These are phyloP conservation scores for Colletotrichum tanaceti DNA, from an alignment of 2,329 filamentous ascomycete species.

Conservation along the genomic window DNA sequence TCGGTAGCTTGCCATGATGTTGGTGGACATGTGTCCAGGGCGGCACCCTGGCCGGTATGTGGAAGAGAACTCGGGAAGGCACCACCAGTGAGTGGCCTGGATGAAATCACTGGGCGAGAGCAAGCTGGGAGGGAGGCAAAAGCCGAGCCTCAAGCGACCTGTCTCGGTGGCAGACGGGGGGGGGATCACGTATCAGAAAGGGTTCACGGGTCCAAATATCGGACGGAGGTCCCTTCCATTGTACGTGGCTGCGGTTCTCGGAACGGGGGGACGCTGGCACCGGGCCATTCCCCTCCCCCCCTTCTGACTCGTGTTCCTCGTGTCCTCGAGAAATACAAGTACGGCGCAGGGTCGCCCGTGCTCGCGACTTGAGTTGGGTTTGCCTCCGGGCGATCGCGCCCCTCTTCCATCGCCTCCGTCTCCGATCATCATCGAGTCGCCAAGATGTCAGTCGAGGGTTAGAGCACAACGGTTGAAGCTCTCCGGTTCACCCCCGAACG, in stretches of 20 bases:
- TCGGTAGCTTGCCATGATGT: background rate
- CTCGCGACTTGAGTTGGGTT: background rate
- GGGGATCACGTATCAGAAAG: conserved; percentile 18
- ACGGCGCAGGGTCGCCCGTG: background rate
- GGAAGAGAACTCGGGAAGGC: conserved; percentile 1
- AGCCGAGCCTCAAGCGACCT: conserved; percentile 29
- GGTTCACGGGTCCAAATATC: conserved; percentile 23
- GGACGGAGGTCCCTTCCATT: conserved; percentile 7
- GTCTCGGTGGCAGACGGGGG: conserved; percentile 13
- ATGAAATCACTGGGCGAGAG: conserved; percentile 5
- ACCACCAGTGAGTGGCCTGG: conserved; percentile 5
- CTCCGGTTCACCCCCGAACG: background rate
- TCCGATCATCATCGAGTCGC: background rate
- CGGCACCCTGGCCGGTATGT: conserved; percentile 23
- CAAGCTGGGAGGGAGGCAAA: conserved; percentile 7
- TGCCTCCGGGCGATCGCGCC: background rate
- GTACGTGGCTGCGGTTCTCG: background rate
- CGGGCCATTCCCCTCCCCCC: background rate
- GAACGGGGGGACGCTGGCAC: conserved; percentile 6
- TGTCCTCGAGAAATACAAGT: background rate
- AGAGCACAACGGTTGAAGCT: background rate
- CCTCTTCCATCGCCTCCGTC: background rate
- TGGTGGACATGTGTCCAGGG: conserved; percentile 1
- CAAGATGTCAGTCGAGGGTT: background rate
- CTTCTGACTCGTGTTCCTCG: background rate